Evolutionary conservation across 2,329 filamentous ascomycete genomes (phyloP).

Genomic region (Claviceps africana): DNA sequence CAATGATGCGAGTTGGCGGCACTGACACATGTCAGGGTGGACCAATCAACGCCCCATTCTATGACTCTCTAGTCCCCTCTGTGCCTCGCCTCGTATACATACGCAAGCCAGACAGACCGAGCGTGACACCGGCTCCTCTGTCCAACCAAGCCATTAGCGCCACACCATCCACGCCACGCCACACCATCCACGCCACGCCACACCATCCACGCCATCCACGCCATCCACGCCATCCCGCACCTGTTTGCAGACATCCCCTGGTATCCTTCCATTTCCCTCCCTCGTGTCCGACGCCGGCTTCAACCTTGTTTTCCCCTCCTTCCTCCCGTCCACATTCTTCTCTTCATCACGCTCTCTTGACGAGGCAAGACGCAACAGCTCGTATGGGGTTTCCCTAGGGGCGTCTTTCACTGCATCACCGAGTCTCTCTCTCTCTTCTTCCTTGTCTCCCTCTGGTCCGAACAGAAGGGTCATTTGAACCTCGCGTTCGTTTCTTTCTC

Average conservation of each 20-base stretch:
- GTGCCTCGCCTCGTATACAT: neutral
- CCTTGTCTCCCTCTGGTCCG: neutral
- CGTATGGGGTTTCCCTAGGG: conserved; percentile 9
- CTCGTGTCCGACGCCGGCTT: neutral
- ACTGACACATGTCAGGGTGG: too few relatives aligned
- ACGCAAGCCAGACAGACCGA: too few relatives aligned
- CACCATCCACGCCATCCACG: neutral
- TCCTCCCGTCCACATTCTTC: neutral
- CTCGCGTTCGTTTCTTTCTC: neutral
- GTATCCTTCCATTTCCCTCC: neutral
- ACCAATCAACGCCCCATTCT: too few relatives aligned
- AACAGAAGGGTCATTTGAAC: neutral
- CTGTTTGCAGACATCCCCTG: neutral
- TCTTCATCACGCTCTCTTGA: neutral
- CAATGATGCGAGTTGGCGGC: too few relatives aligned
- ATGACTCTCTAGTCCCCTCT: too few relatives aligned
- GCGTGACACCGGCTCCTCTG: neutral
- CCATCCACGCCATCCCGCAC: neutral
- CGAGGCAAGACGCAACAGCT: neutral
- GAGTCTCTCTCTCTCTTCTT: conserved; percentile 4
- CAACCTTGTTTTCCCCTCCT: neutral
- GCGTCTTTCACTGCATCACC: conserved; percentile 13
- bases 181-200: neutral
- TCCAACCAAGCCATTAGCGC: neutral
- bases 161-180: neutral